Base-by-base conservation (phyloP, 768 basidiomycete genomes). In the Russula compacta region DNA sequence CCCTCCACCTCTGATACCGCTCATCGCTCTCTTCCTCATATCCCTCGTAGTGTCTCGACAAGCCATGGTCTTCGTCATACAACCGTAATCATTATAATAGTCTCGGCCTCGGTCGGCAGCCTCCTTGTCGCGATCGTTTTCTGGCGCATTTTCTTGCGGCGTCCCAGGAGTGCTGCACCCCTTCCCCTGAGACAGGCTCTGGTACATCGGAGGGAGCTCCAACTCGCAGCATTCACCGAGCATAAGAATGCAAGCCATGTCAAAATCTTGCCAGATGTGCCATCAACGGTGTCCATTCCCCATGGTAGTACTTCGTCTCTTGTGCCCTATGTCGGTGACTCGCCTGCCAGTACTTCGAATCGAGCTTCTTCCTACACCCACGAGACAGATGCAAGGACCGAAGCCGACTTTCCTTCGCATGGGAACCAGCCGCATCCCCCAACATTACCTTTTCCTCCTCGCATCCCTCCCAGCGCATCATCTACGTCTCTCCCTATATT, bases 141-240 rank as follows among this genome's bases (percentile, higher is more conserved):
- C 49, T 70, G 70, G 68, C 73, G 74, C 15, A 58, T 77, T 63
- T 58, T 79, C 55, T 73, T 73, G 42, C 73, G 74, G 29, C 71
- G 69, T 21, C 60, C 68, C 17, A 67, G 69, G 32, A 68, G 76
- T 1, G 73, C 69, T 1, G 73, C 69, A 0, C 86, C 86, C 4
- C 75, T 87, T 0, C 86, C 86, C 0, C 86, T 83, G 14, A 76
- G 82, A 11, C 86, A 86, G 64, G 81, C 83, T 15, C 79, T 87
- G 24, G 83, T 85, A 5, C 82, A 82, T 65, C 79, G 82, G 56
- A 78, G 85, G 14, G 78, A 81, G 64, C 78, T 78, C 35, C 76
- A 79, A 55, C 67, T 78, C n/a, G 72, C 77, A 9, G 74, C 77
- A 42, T 71, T 78, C 46, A 71, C 77, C 5, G 70, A 68, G 36